Evolutionary conservation across 768 basidiomycete species (phyloP), one percentile per base, ranked within the genome.

Genomic region (Amanita muscaria): DNA sequence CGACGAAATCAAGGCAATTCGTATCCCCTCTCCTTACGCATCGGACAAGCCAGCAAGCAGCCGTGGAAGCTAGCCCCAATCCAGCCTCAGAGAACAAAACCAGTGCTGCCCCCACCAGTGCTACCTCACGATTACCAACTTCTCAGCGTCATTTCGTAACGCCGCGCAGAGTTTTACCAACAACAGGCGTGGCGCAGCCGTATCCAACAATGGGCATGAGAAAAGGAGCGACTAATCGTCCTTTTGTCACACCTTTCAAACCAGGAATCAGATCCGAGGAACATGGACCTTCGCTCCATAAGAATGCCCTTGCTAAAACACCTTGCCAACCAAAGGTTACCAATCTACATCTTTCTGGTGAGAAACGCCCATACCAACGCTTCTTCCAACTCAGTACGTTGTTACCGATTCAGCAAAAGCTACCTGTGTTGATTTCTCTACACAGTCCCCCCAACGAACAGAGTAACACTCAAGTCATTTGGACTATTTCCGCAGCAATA

Each of bases 241-340:
- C 65, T n/a, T 82, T 82, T 48, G 59, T 71, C 5, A 82, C 80
- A 1, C 80, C 80, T 0, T 83, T 84, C 57, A 84, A 82, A 53
- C 42, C 59, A 4, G 73, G 71, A 21, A 64, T 73, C 64, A 64
- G 62, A 49, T 72, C 73, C 36, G 65, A 64, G 29, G 66, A 71
- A 49, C 59, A 63, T 36, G 70, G 68, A 16, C 59, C 53, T 6
- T 53, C 51, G 40, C 59, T 65, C 30, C 48, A 56, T 40, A 53
- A 55, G 32, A 14, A 16, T 11, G 22, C 14, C 16, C 44, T 54
- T 31, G 29, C 38, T 47, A 41, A 41, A 46, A 27, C 47, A 16
- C 29, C 37, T 29, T 42, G 21, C 35, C 36, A 47, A 29, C 35
- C 39, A 41, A 14, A n/a, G 31, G 21, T 31, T 49, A 49, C 19